Evolutionary conservation across 257 asterid genomes (phyloP).

Genomic region (Nyctanthes arbortristis): DNA sequence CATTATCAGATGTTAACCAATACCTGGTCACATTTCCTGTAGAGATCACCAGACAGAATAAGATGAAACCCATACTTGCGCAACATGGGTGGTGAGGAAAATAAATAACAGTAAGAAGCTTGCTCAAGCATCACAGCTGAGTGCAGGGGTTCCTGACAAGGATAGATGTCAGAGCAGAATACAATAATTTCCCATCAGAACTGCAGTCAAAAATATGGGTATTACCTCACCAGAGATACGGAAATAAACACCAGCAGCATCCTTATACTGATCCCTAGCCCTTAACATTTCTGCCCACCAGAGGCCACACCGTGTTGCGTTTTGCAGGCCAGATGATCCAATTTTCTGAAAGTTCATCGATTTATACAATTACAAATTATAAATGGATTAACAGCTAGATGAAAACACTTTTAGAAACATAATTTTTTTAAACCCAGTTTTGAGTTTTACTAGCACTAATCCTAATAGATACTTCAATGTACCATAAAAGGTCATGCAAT

Average conservation of each 20-base stretch:
- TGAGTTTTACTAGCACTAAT: conserved; percentile 5
- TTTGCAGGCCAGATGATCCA: conserved; percentile 70
- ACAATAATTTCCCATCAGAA: conserved; percentile 24
- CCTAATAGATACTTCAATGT: conserved; percentile 1
- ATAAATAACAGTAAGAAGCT: conserved; percentile 95
- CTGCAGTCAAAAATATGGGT: conserved; percentile 35
- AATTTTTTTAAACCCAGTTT: conserved; percentile 9
- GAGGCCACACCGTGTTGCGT: conserved; percentile 92
- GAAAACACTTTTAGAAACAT: not conserved
- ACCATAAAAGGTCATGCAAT: not conserved
- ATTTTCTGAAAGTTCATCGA: conserved; percentile 55
- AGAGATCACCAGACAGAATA: conserved; percentile 94
- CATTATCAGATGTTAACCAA: conserved; percentile 22
- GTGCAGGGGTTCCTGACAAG: conserved; percentile 75
- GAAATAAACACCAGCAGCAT: conserved; percentile 88
- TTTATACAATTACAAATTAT: conserved; percentile 14
- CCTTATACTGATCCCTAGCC: conserved; percentile 84
- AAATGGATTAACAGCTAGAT: conserved; percentile 10
- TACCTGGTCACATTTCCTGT: conserved; percentile 97
- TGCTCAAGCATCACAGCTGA: conserved; percentile 99
- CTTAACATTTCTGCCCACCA: conserved; percentile 99
- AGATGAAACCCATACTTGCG: conserved; percentile 99
- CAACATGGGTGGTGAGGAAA: conserved; percentile 72
- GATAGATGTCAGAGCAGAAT: conserved; percentile 43
- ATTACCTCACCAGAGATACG: conserved; percentile 99